Evolutionary conservation across 2,329 filamentous ascomycete species (phyloP).

Genomic region (Colletotrichum falcatum): DNA sequence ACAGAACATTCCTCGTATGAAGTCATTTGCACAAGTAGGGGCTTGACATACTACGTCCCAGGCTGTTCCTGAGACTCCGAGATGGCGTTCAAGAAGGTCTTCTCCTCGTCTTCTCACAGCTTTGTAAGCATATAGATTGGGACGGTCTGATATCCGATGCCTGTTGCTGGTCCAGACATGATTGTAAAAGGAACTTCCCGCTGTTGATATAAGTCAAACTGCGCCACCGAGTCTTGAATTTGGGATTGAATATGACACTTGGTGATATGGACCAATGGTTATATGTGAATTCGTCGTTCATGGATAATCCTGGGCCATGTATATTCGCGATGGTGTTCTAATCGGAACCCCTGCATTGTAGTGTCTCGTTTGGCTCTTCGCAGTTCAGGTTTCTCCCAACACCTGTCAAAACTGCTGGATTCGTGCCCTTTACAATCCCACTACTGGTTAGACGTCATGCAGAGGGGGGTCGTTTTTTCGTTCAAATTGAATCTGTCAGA

Average conservation of each 20-base stretch:
- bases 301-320: no score
- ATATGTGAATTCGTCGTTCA: not conserved
- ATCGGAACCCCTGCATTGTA: no score
- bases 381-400: no score
- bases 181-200: not conserved
- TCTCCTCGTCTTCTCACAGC: not conserved
- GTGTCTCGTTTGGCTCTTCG: no score
- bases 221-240: not conserved
- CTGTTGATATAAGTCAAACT: not conserved
- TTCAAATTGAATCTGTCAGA: no score
- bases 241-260: not conserved
- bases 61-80: not conserved
- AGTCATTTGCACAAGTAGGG: not conserved
- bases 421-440: no score
- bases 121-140: not conserved
- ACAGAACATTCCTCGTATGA: not conserved
- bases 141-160: not conserved
- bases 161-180: not conserved
- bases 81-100: not conserved
- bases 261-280: not conserved
- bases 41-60: not conserved
- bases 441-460: no score
- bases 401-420: no score
- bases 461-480: no score
- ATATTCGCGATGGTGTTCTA: no score